Evolutionary conservation across 495 filamentous ascomycete genomes (phyloP).

Genomic region (Aspergillus campestris): DNA sequence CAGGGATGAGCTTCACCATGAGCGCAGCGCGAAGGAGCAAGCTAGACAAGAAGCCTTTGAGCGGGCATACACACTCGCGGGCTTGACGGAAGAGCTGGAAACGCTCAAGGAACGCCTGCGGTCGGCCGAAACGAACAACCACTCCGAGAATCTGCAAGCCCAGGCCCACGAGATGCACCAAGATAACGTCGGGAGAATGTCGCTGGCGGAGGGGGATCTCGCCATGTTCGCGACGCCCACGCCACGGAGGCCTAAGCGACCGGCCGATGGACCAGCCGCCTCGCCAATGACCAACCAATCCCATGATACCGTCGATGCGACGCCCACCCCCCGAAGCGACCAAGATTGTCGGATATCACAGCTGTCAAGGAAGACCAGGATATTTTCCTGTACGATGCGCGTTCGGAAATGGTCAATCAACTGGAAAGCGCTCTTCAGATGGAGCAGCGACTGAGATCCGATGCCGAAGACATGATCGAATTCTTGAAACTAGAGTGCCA

Average conservation of each 20-base stretch:
- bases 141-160: slow-evolving; percentile 22
- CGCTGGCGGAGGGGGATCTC: slow-evolving; percentile 28
- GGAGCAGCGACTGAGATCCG: slow-evolving; percentile 56
- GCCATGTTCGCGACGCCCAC: slow-evolving; percentile 24
- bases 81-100: slow-evolving; percentile 65
- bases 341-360: slow-evolving; percentile 44
- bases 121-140: slow-evolving; percentile 56
- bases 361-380: slow-evolving; percentile 38
- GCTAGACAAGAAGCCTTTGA: slow-evolving; percentile 71
- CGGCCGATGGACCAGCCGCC: slow-evolving; percentile 50
- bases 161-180: slow-evolving; percentile 22
- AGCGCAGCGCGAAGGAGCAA: slow-evolving; percentile 42
- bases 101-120: slow-evolving; percentile 53
- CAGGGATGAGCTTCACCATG: slow-evolving; percentile 44
- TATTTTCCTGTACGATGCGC: slow-evolving; percentile 25
- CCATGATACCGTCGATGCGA: slow-evolving; percentile 42
- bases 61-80: slow-evolving; percentile 62
- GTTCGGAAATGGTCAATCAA: slow-evolving; percentile 46
- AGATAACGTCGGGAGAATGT: slow-evolving; percentile 22
- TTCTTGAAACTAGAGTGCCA: slow-evolving; percentile 78
- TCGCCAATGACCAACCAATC: slow-evolving; percentile 7
- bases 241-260: slow-evolving; percentile 42
- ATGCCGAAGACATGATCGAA: slow-evolving; percentile 65
- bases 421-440: slow-evolving; percentile 52
- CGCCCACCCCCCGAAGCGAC: slow-evolving; percentile 55